Base-by-base conservation (phyloP, 2,329 filamentous ascomycete species). In the Fusarium sp. region DNA sequence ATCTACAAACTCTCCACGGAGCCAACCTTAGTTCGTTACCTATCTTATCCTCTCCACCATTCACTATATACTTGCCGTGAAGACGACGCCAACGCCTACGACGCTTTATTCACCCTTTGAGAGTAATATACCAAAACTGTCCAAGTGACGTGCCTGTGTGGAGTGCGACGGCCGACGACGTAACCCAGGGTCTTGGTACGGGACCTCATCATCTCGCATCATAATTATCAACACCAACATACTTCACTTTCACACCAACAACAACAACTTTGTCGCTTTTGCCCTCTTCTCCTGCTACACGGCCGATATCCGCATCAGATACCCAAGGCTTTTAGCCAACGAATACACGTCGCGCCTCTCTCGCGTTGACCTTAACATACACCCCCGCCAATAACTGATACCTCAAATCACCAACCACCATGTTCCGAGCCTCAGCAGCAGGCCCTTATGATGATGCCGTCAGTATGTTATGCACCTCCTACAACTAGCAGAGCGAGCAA, bases 361-460 rank as follows among this genome's bases (percentile, higher is more conserved):
- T 37, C 61, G 39, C 43, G 24, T 31, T 44, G n/a, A 63, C 43
- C 21, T 31, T 44, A 18, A 63, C 39, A 48, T 42, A 16, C 33
- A 58, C 46, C 59, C 60, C 52, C 54, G 52, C 59, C 47, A 23
- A 62, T 55, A 68, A 44, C 43, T 63, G 46, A 44, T 63, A 56
- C 49, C 52, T 49, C 42, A 53, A 57, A 54, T 55, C 47, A 48
- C 50, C 72, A 69, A 31, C 68, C 78, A 81, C 77, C 80, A 89
- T 89, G 85, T 88, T 88, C 74, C 83, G 86, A 79, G 85, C 86
- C 74, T 85, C 86, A 77, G 84, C 86, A 73, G 80, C 81, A 66
- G 84, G 85, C 75, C 86, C 86, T 54, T 89, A 86, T 77, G 87
- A 89, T 77, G 86, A 88, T 77, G 83, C 80, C 75, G 82, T 89